phyloP scores from a whole-genome alignment of 805 yeast species.

The Pichia thaimueangensis region DNA sequence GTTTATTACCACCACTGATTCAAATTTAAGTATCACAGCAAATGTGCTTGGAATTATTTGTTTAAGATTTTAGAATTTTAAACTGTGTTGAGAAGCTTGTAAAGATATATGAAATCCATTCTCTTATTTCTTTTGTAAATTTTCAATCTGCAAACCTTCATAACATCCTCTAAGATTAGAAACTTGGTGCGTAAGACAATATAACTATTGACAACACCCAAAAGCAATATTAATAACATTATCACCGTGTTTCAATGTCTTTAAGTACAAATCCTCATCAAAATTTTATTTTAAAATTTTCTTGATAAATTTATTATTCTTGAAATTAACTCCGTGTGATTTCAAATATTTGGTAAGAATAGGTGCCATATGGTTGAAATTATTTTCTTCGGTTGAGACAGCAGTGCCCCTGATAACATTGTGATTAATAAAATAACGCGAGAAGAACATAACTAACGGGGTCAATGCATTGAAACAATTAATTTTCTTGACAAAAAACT shows the following conservation, averaged over 20 bases:
- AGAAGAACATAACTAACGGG: slow-evolving; percentile 32
- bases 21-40: slow-evolving; percentile 11
- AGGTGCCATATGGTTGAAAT: neutral
- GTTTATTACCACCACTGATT: slow-evolving; percentile 20
- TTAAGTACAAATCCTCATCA: neutral
- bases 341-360: neutral
- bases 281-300: neutral
- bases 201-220: slow-evolving; percentile 35
- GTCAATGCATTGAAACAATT: slow-evolving; percentile 13
- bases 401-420: slow-evolving; percentile 41
- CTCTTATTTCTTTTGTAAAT: slow-evolving; percentile 9
- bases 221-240: slow-evolving; percentile 33
- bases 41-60: slow-evolving; percentile 21
- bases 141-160: slow-evolving; percentile 30
- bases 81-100: slow-evolving; percentile 24
- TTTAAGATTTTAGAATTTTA: slow-evolving; percentile 20
- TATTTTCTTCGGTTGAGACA: neutral
- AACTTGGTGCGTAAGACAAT: slow-evolving; percentile 32
- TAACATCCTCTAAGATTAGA: slow-evolving; percentile 32
- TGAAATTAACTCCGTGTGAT: neutral
- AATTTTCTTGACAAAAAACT: slow-evolving; percentile 28
- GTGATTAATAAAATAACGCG: slow-evolving; percentile 35
- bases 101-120: slow-evolving; percentile 22
- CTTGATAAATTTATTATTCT: neutral
- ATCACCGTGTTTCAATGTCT: neutral